Base-by-base conservation (phyloP, 805 yeast species). In the Ogataea populi-albae region DNA sequence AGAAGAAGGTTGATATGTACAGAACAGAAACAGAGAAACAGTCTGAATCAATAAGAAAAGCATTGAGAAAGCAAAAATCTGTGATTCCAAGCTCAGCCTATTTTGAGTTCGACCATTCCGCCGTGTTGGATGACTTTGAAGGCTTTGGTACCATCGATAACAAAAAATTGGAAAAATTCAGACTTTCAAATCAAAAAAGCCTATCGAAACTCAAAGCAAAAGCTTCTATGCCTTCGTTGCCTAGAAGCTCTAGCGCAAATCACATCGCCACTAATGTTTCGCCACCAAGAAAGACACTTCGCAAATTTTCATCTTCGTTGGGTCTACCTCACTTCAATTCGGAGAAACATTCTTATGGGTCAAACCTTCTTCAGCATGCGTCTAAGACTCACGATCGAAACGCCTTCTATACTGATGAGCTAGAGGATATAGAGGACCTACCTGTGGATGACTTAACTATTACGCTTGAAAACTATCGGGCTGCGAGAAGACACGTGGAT, bases 271-370 rank as follows among this genome's bases (percentile, higher is more conserved):
- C 15, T 16, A 14, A 34, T 14, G 45, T 46, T 4, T 46, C 55
- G 3, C 52, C 57, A 15, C 27, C 23, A 8, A 49, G 46, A 30
- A 49, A 41, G 20, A 20, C 54, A 2, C 37, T 56, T 3, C 42
- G 57, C n/a, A 55, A 52, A 23, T 53, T 45, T 35, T 48, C 62
- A 0, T 59, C 64, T 17, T 52, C 52, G 3, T 22, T 56, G 34
- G 63, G 56, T 21, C 40, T 59, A 15, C 54, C 54, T 3, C 32
- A 47, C 3, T 35, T 36, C 7, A 10, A 27, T 21, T 27, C 30
- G 16, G 30, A 27, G 8, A 12, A 27, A 11, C 8, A 8, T 27
- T 9, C 6, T 9, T 11, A 7, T 6, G 16, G 7, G n/a, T 8
- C 28, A 25, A 17, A 14, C 10, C 8, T 9, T 10, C n/a, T n/a